Percentiles rank a stretch among this genome's conserved stretches.
These are phyloP conservation scores for Naganishia randhawae DNA, from an alignment of 768 basidiomycete species.

Conservation along the genomic window DNA sequence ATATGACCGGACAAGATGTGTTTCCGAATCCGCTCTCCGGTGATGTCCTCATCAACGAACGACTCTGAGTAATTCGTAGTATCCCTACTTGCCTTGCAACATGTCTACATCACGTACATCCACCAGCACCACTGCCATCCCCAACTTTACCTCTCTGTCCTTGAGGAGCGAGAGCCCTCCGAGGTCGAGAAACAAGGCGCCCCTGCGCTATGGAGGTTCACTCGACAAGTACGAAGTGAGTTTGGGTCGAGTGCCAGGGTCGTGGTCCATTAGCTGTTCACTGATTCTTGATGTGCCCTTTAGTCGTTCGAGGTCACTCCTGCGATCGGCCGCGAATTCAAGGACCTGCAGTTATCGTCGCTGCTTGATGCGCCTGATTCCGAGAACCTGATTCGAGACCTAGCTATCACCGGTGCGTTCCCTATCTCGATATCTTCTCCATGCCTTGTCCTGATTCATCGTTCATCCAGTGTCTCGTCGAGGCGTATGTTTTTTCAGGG, in stretches of 20 bases:
- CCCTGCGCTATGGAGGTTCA: slow-evolving; percentile 36
- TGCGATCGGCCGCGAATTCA: slow-evolving; percentile 60
- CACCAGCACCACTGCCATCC: not conserved
- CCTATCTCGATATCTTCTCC: not conserved
- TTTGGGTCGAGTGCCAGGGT: not conserved
- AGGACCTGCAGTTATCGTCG: slow-evolving; percentile 55
- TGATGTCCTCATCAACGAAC: not conserved
- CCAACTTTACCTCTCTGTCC: slow-evolving; percentile 9
- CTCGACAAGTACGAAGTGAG: slow-evolving; percentile 38
- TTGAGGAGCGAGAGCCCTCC: slow-evolving; percentile 8
- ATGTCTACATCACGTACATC: slow-evolving; percentile 16
- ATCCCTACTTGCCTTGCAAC: not conserved
- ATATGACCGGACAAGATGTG: not conserved
- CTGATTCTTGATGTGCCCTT: not conserved
- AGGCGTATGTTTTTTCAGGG: slow-evolving; percentile 51
- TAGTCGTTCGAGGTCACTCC: slow-evolving; percentile 53
- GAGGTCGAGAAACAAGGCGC: slow-evolving; percentile 22
- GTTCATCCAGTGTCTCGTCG: slow-evolving; percentile 41
- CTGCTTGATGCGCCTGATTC: slow-evolving; percentile 55
- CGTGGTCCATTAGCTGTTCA: not conserved
- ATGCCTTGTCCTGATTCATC: not conserved
- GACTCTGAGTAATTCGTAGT: slow-evolving; percentile 14
- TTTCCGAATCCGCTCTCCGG: not conserved
- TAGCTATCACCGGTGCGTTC: slow-evolving; percentile 54
- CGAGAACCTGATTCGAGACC: slow-evolving; percentile 58